phyloP scores from a whole-genome alignment of 768 basidiomycete genomes.

The Collybiopsis luxurians region DNA sequence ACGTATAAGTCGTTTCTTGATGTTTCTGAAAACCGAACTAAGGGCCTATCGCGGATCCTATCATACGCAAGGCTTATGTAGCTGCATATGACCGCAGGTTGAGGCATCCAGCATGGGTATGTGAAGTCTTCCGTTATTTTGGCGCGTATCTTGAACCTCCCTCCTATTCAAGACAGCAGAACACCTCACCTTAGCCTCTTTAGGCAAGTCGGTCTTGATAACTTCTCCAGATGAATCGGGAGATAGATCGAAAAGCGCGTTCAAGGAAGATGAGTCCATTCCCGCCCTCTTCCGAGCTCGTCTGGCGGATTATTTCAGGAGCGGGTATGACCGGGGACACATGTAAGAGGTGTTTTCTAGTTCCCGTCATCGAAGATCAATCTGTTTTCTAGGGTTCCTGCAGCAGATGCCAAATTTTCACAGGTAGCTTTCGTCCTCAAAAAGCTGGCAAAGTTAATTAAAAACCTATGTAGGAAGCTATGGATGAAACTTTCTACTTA shows the following conservation, averaged over 20 bases:
- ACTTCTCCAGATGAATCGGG: slow-evolving; percentile 35
- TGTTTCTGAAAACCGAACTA: slow-evolving; percentile 5
- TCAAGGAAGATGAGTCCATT: slow-evolving; percentile 79
- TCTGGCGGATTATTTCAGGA: slow-evolving; percentile 86
- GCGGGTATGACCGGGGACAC: slow-evolving; percentile 95
- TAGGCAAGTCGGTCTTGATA: slow-evolving; percentile 46
- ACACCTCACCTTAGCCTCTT: slow-evolving; percentile 79
- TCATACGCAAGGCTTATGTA: slow-evolving; percentile 81
- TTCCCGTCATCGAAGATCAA: not conserved
- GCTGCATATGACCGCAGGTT: slow-evolving; percentile 89
- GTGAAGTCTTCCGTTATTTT: slow-evolving; percentile 13
- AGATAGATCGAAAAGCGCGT: slow-evolving; percentile 74
- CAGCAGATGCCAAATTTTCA: slow-evolving; percentile 90
- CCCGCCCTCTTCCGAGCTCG: slow-evolving; percentile 79
- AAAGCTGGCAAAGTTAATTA: not conserved
- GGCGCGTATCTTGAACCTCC: not conserved
- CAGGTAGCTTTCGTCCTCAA: slow-evolving; percentile 45
- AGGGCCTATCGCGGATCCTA: slow-evolving; percentile 84
- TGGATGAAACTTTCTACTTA: slow-evolving; percentile 94
- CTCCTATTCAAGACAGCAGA: slow-evolving; percentile 74
- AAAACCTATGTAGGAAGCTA: slow-evolving; percentile 59
- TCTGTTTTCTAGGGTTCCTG: slow-evolving; percentile 70
- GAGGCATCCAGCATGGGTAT: slow-evolving; percentile 92
- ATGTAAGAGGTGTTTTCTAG: slow-evolving; percentile 54
- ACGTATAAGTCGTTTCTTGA: not conserved